phyloP scores from a whole-genome alignment of 768 basidiomycete species.

The Mycena maculata region DNA sequence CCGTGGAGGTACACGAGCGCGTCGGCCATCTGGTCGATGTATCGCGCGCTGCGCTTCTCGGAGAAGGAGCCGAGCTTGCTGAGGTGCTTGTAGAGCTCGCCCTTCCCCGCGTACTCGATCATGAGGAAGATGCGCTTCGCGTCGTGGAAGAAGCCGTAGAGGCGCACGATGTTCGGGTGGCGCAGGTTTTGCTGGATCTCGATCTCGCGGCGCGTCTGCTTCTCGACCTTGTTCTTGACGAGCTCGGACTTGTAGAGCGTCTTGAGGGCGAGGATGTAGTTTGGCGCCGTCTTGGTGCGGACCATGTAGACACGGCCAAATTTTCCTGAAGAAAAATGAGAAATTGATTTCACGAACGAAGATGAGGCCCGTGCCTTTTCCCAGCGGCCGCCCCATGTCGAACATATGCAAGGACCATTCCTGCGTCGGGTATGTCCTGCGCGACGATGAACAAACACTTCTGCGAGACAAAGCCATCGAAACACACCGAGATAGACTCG shows the following conservation, averaged over 20 bases:
- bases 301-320: conserved; percentile 99
- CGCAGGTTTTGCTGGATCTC: conserved; percentile 97
- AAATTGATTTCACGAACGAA: no score
- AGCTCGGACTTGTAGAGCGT: conserved; percentile 98
- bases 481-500: conserved; percentile 74
- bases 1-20: conserved; percentile 91
- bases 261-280: conserved; percentile 96
- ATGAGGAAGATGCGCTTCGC: conserved; percentile 97
- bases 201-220: conserved; percentile 96
- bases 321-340: conserved; percentile 67
- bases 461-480: neutral
- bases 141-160: conserved; percentile 99
- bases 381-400: conserved; percentile 94
- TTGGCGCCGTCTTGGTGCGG: conserved; percentile 86
- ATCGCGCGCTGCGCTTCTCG: conserved; percentile 90
- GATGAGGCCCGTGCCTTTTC: conserved; percentile 61
- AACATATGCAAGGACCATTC: conserved; percentile 90
- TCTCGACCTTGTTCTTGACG: conserved; percentile 90
- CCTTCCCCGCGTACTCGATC: conserved; percentile 97
- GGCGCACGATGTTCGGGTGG: conserved; percentile 92
- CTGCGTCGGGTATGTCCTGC: conserved; percentile 76
- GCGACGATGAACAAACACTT: neutral
- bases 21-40: conserved; percentile 98
- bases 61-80: conserved; percentile 87
- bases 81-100: conserved; percentile 97